Base-by-base conservation (phyloP, 202 grass and related monocot genomes). In the Thinopyrum obtusiflorum region DNA sequence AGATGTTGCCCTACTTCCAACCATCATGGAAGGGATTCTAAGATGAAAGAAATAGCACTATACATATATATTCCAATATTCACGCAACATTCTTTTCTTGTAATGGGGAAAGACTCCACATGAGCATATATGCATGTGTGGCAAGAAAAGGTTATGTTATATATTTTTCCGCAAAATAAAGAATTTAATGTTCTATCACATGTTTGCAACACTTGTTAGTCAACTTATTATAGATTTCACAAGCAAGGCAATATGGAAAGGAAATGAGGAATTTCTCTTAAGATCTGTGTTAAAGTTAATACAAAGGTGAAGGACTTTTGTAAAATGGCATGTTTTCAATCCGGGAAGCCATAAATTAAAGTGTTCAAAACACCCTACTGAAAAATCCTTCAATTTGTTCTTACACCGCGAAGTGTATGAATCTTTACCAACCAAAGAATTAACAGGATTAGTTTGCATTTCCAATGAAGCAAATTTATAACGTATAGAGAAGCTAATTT, bases 121-220 rank as follows among this genome's bases (percentile, higher is more conserved):
- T 20, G 18, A 61, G 84, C 65, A 79, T 86, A 72, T 86, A 71
- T 86, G 65, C 76, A 20, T 20, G 51, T 55, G 51, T 20, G 1
- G 17, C 51, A 55, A 42, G 72, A 61, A 42, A n/a, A n/a, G n/a
- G n/a, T n/a, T n/a, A n/a, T n/a, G n/a, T n/a, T n/a, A n/a, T n/a
- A n/a, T n/a, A 2, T 31, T 31, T 42, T 12, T 42, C 36, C 20
- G 2, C 4, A 70, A 13, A 35, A 9, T 11, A 64, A 42, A 4
- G 9, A 29, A 65, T 29, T 26, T 4, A 84, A 76, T 23, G 33
- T 36, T 76, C 20, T 51, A 17, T 64, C 70, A 11, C 28, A 65
- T 12, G 5, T 36, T 39, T 53, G 27, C 5, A 57, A 21, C 15
- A 18, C 9, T 27, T 23, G 26, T 4, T 85, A 59, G 47, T 68